Percentiles rank a stretch among this genome's conserved stretches.
phyloP scores from a whole-genome alignment of 2,329 filamentous ascomycete genomes.

The Aspergillus vadensis region DNA sequence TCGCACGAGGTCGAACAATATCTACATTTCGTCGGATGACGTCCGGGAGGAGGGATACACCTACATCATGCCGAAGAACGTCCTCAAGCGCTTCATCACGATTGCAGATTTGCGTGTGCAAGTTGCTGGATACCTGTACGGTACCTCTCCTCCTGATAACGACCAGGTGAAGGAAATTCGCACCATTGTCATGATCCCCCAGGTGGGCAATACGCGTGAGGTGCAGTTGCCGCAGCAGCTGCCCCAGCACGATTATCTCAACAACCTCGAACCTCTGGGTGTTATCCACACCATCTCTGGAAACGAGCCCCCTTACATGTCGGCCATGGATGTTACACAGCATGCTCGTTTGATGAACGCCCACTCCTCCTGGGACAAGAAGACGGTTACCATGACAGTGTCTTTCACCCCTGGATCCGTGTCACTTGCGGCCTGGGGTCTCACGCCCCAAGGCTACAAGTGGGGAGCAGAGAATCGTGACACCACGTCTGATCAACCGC shows the following conservation, averaged over 20 bases:
- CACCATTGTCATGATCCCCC: slow-evolving; percentile 95
- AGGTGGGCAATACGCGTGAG: slow-evolving; percentile 89
- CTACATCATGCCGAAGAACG: slow-evolving; percentile 99
- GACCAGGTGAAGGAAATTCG: slow-evolving; percentile 95
- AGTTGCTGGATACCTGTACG: slow-evolving; percentile 94
- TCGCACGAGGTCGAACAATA: slow-evolving; percentile 92
- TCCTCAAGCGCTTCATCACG: slow-evolving; percentile 96
- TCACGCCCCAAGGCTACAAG: slow-evolving; percentile 89
- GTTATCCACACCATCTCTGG: slow-evolving; percentile 95
- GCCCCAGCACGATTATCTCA: slow-evolving; percentile 88
- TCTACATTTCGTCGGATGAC: slow-evolving; percentile 96
- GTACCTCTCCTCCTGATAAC: slow-evolving; percentile 88
- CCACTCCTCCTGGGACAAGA: slow-evolving; percentile 80
- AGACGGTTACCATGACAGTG: slow-evolving; percentile 91
- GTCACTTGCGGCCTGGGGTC: slow-evolving; percentile 87
- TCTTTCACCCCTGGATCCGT: slow-evolving; percentile 97
- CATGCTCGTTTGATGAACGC: slow-evolving; percentile 86
- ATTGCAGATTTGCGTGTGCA: slow-evolving; percentile 96
- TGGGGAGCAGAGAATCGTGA: slow-evolving; percentile 98
- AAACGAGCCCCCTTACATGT: slow-evolving; percentile 96
- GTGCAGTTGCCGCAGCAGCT: slow-evolving; percentile 87
- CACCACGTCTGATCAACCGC: slow-evolving; percentile 84
- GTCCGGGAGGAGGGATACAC: slow-evolving; percentile 88
- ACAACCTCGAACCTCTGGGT: slow-evolving; percentile 83
- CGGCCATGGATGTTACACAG: slow-evolving; percentile 88